Evolutionary conservation across 495 filamentous ascomycete species (phyloP), one percentile per base, ranked within the genome.

Genomic region (Penicillium robsamsonii): DNA sequence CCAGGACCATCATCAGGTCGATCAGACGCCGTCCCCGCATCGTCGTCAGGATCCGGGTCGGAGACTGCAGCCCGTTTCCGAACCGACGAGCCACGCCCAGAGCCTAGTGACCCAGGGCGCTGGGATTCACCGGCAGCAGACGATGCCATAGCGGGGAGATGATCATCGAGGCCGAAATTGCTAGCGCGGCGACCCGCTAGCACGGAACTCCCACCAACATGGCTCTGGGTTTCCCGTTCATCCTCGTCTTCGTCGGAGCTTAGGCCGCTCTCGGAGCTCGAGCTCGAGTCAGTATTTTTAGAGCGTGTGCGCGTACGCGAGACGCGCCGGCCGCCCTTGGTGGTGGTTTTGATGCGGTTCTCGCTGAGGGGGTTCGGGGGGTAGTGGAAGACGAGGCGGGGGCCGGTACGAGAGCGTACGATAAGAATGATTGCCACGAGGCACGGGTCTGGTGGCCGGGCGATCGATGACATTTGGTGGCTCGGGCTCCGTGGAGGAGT

Each of bases 351-450:
- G 17, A 73, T 57, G 30, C 68, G 71, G 58, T 73, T 73, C 55
- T 77, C 76, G 65, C 67, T 73, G 51, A 76, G 77, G 9, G 81
- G 86, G 55, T 76, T 79, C 22, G 84, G 84, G 13, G 92, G 92
- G 67, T 96, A 96, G 75, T 97, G 92, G 77, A 96, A 97, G 64
- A 95, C 87, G 66, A 96, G 88, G 45, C 83, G 81, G 25, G 92
- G 89, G 6, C 91, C 91, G 59, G 89, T 87, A 50, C 86, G 84
- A 6, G 90, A 89, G 55, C 89, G 84, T 50, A 89, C 86, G 59
- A 96, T 87, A 35, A 96, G 83, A 40, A 96, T 80, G 45, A 89
- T 80, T 5, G 90, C 90, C 56, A 96, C 82, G 38, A 91, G 87
- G 60, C 88, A 83, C 37, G 79, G 76, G 63, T 82, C 79, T 58